Conservation (phyloP, 345 rosid species). For the thale cress (Arabidopsis thaliana) region TAIR10.1 NC_003075.7:17610501-17611000, state of each 20-base stretch:
- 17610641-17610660: slow-evolving; percentile 86
- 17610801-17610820: slow-evolving; percentile 96
- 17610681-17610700: slow-evolving; percentile 88
- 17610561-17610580: not conserved
- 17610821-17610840: slow-evolving; percentile 98
- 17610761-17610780: slow-evolving; percentile 81
- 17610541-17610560: slow-evolving; percentile 1
- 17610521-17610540: slow-evolving; percentile 8
- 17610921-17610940: not conserved
- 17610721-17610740: slow-evolving; percentile 79
- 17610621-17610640: slow-evolving; percentile 74
- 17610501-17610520: slow-evolving; percentile 14
- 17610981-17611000: not conserved
- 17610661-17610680: slow-evolving; percentile 85
- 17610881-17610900: not conserved
- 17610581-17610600: slow-evolving; percentile 7
- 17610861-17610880: slow-evolving; percentile 16
- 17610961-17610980: not conserved
- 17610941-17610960: not conserved
- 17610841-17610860: slow-evolving; percentile 54
- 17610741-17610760: slow-evolving; percentile 87
- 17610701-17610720: slow-evolving; percentile 71
- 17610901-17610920: slow-evolving; percentile 1
- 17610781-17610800: slow-evolving; percentile 95
- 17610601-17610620: slow-evolving; percentile 1